These are phyloP conservation scores for Pseudogymnoascus sp. DNA, from an alignment of 2,329 filamentous ascomycete species.

Conservation along the genomic window DNA sequence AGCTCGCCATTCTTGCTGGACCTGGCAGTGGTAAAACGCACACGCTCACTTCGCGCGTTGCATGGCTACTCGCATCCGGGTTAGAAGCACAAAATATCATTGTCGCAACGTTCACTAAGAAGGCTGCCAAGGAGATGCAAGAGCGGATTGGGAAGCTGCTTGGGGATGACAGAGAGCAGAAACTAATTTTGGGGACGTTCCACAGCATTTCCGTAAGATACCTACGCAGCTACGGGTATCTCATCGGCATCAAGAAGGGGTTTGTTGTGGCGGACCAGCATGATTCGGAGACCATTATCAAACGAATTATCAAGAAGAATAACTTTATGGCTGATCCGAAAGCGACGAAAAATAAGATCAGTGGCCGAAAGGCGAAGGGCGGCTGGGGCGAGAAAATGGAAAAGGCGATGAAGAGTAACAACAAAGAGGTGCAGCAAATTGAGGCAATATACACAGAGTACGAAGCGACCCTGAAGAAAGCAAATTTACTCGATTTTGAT, in stretches of 20 bases:
- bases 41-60: constrained; percentile 84
- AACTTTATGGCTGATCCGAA: constrained; percentile 60
- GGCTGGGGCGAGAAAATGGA: constrained; percentile 19
- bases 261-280: constrained; percentile 86
- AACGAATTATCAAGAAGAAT: constrained; percentile 71
- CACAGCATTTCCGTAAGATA: constrained; percentile 88
- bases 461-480: constrained; percentile 61
- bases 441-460: constrained; percentile 66
- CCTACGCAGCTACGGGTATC: constrained; percentile 70
- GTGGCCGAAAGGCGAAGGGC: constrained; percentile 53
- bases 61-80: constrained; percentile 69
- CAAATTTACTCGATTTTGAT: constrained; percentile 88
- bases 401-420: constrained; percentile 26
- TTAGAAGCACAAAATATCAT: constrained; percentile 80
- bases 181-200: constrained; percentile 83
- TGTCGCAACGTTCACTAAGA: constrained; percentile 95
- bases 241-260: constrained; percentile 71
- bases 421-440: constrained; percentile 54
- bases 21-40: constrained; percentile 84
- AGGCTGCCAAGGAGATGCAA: constrained; percentile 90
- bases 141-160: constrained; percentile 73
- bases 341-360: constrained; percentile 66
- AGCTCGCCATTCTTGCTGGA: constrained; percentile 56
- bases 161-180: constrained; percentile 65
- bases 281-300: constrained; percentile 72